These are phyloP conservation scores for Backusella mclennaniae DNA, from an alignment of 192 early-diverging fungal genomes.

Conservation along the genomic window DNA sequence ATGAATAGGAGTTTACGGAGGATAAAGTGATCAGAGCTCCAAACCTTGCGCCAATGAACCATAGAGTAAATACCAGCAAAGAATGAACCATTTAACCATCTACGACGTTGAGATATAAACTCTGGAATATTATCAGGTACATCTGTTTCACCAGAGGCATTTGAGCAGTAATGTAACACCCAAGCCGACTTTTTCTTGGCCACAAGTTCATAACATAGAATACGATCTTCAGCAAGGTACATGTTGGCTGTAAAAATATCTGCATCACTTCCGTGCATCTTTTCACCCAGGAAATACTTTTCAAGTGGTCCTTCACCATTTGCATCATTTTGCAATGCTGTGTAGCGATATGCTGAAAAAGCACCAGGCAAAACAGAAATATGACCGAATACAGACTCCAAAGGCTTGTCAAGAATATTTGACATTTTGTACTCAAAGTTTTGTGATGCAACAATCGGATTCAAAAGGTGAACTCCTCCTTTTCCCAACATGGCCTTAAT, in stretches of 20 bases:
- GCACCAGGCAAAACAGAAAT: slow-evolving; percentile 94
- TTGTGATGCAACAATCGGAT: slow-evolving; percentile 75
- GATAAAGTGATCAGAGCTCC: slow-evolving; percentile 61
- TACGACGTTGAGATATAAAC: slow-evolving; percentile 75
- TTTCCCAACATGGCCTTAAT: slow-evolving; percentile 67
- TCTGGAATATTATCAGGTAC: slow-evolving; percentile 71
- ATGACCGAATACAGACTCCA: slow-evolving; percentile 91
- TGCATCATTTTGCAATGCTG: slow-evolving; percentile 59
- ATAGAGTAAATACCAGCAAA: slow-evolving; percentile 77
- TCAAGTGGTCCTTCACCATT: slow-evolving; percentile 63
- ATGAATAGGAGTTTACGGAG: slow-evolving; percentile 61
- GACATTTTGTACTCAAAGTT: slow-evolving; percentile 83
- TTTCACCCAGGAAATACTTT: slow-evolving; percentile 78
- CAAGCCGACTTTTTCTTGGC: slow-evolving; percentile 66
- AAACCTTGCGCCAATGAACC: slow-evolving; percentile 60
- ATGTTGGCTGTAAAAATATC: slow-evolving; percentile 67
- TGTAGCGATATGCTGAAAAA: slow-evolving; percentile 79
- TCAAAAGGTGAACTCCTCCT: slow-evolving; percentile 57
- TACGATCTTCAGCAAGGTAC: slow-evolving; percentile 73
- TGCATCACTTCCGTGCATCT: slow-evolving; percentile 52
- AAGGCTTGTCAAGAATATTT: slow-evolving; percentile 75
- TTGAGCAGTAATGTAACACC: slow-evolving; percentile 69
- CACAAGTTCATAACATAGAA: slow-evolving; percentile 78
- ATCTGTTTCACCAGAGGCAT: slow-evolving; percentile 74
- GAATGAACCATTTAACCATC: slow-evolving; percentile 84